A percentile compares a stretch with the other conserved stretches of the same genome.
Conservation (phyloP, 2,329 filamentous ascomycete genomes). For the Colletotrichum horii region DNA sequence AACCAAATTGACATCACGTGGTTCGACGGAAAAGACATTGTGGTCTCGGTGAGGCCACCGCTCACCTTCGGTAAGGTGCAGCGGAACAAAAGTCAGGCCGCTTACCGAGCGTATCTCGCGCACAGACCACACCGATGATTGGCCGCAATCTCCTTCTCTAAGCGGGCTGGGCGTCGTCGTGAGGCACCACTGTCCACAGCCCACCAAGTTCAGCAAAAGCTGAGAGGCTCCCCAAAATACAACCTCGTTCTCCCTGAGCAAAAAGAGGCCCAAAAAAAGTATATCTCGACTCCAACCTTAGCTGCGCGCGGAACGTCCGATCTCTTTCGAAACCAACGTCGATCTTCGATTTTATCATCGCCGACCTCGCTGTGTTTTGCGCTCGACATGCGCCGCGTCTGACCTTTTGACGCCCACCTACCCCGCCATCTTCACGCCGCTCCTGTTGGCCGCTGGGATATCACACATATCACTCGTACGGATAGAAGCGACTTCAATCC, state of each 20-base stretch:
- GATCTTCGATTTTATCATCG: background rate
- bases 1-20: background rate
- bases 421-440: slow-evolving; percentile 20
- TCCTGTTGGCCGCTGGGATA: slow-evolving; percentile 5
- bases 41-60: background rate
- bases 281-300: background rate
- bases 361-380: background rate
- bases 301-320: background rate
- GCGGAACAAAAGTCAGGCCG: background rate
- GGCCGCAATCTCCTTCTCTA: slow-evolving; percentile 8
- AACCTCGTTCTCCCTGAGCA: background rate
- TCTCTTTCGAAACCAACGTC: background rate
- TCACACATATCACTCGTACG: background rate
- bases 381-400: slow-evolving; percentile 18
- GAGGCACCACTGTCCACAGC: slow-evolving; percentile 17
- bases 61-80: background rate
- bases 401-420: slow-evolving; percentile 10
- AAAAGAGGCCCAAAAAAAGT: background rate
- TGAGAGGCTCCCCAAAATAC: slow-evolving; percentile 17
- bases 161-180: slow-evolving; percentile 18
- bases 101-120: background rate
- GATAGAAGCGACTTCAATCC: background rate
- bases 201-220: slow-evolving; percentile 22
- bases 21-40: background rate
- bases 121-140: slow-evolving; percentile 8